Evolutionary conservation across 495 filamentous ascomycete species (phyloP).

Genomic region (Penicillium canescens): DNA sequence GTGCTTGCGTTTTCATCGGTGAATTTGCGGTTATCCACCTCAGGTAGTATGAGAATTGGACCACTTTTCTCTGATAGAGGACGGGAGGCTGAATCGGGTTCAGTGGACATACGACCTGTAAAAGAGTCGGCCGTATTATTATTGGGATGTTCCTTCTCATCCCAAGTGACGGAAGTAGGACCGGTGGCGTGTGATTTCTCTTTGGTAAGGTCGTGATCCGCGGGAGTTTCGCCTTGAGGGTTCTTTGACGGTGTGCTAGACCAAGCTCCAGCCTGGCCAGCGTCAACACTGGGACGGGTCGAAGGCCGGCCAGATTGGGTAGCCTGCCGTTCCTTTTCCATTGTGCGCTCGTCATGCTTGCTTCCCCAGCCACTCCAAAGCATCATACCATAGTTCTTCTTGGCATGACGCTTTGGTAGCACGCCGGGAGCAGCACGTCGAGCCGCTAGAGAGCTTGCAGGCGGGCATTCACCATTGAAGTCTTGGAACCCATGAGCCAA

Average conservation of each 20-base stretch:
- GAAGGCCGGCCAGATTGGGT: constrained; percentile 23
- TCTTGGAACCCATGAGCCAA: constrained; percentile 66
- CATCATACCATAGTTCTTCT: constrained; percentile 70
- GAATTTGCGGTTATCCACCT: constrained; percentile 28
- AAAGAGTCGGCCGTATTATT: background rate
- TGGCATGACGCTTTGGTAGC: constrained; percentile 47
- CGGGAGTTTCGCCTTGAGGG: constrained; percentile 1
- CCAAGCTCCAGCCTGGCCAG: constrained; percentile 34
- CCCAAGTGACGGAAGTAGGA: constrained; percentile 8
- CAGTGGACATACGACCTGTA: background rate
- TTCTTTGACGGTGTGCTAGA: constrained; percentile 25
- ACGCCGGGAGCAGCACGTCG: constrained; percentile 56
- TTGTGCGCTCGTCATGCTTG: constrained; percentile 77
- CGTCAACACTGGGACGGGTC: constrained; percentile 33
- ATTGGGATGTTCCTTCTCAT: constrained; percentile 15
- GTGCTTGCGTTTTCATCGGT: constrained; percentile 39
- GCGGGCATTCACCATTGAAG: constrained; percentile 74
- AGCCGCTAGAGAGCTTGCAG: constrained; percentile 79
- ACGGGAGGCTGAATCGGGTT: constrained; percentile 10
- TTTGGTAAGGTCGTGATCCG: background rate
- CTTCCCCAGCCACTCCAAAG: constrained; percentile 85
- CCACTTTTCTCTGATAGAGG: constrained; percentile 19
- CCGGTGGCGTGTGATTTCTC: constrained; percentile 2
- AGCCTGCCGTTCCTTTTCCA: constrained; percentile 50
- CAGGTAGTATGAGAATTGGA: constrained; percentile 35